Percentiles rank a stretch among this genome's conserved stretches.
Evolutionary conservation across 225 moss, liverwort and hornwort genomes (phyloP).

Genomic region (Sphagnum contortum): DNA sequence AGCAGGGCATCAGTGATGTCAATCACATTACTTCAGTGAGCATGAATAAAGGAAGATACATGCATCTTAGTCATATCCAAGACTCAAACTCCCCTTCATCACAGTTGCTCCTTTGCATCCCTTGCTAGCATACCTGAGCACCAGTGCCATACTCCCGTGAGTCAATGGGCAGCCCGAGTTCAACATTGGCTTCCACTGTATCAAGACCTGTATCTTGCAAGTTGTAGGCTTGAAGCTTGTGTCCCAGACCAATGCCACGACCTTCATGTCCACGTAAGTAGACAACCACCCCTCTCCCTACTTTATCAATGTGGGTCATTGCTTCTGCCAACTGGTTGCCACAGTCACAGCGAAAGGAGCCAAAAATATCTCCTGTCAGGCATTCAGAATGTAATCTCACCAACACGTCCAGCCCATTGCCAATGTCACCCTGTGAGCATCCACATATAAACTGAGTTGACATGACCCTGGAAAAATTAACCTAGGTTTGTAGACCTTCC

Average conservation of each 20-base stretch:
- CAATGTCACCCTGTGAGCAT: conserved; percentile 76
- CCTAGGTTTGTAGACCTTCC: neutral
- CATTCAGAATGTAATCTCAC: conserved; percentile 97
- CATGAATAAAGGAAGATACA: too few species aligned
- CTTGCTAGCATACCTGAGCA: conserved; percentile 59
- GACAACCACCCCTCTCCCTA: conserved; percentile 79
- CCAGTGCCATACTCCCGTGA: conserved; percentile 95
- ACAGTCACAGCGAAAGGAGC: conserved; percentile 91
- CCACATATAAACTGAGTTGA: too few species aligned
- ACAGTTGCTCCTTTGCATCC: neutral
- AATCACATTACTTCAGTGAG: too few species aligned
- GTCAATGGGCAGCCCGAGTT: conserved; percentile 88
- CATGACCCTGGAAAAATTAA: neutral
- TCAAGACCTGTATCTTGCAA: conserved; percentile 90
- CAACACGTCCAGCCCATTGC: conserved; percentile 80
- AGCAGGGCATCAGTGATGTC: too few species aligned
- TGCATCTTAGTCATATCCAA: too few species aligned
- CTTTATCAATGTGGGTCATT: conserved; percentile 60
- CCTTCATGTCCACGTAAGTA: conserved; percentile 98
- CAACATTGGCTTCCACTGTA: conserved; percentile 88
- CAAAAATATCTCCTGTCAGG: conserved; percentile 92
- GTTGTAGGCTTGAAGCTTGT: conserved; percentile 93
- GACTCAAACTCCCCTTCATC: neutral
- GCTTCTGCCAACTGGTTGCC: conserved; percentile 84
- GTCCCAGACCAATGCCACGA: conserved; percentile 89